These are phyloP conservation scores for Plasmodium yoelii DNA, from an alignment of 169 alveolate species.

Conservation along the genomic window DNA sequence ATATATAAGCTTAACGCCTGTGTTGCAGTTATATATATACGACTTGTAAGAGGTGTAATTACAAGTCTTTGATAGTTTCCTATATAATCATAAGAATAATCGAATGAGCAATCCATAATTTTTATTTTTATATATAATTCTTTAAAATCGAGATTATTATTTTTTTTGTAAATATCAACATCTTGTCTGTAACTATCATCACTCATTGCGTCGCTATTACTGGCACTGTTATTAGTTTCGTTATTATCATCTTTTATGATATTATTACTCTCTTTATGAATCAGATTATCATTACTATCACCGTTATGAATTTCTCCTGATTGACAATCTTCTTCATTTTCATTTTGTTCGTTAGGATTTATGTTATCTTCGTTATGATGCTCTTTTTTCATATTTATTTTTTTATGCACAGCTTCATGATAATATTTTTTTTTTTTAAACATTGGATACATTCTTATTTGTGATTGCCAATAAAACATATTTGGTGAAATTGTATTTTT, in stretches of 20 bases:
- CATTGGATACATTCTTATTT: constrained; percentile 92
- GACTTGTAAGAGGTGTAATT: constrained; percentile 96
- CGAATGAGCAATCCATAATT: constrained; percentile 94
- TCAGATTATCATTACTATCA: neutral
- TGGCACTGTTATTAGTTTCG: constrained; percentile 76
- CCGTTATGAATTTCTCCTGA: neutral
- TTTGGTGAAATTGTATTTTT: constrained; percentile 91
- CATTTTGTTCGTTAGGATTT: constrained; percentile 61
- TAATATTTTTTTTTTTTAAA: constrained; percentile 6
- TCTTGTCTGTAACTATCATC: neutral
- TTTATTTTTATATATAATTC: constrained; percentile 90
- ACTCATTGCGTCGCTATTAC: neutral
- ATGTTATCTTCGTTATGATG: neutral
- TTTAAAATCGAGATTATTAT: constrained; percentile 29
- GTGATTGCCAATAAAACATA: constrained; percentile 97
- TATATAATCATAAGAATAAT: constrained; percentile 96
- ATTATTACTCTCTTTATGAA: no score
- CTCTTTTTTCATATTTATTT: neutral
- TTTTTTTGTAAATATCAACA: constrained; percentile 35
- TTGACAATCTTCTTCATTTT: constrained; percentile 76
- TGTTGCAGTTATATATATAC: constrained; percentile 98
- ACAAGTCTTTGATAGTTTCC: constrained; percentile 97
- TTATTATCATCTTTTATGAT: constrained; percentile 21
- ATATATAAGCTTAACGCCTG: constrained; percentile 96
- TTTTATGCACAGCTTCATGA: neutral